Evolutionary conservation across 352 stramenopile species (phyloP).

Genomic region (Thalassiosira livingstoniorum): DNA sequence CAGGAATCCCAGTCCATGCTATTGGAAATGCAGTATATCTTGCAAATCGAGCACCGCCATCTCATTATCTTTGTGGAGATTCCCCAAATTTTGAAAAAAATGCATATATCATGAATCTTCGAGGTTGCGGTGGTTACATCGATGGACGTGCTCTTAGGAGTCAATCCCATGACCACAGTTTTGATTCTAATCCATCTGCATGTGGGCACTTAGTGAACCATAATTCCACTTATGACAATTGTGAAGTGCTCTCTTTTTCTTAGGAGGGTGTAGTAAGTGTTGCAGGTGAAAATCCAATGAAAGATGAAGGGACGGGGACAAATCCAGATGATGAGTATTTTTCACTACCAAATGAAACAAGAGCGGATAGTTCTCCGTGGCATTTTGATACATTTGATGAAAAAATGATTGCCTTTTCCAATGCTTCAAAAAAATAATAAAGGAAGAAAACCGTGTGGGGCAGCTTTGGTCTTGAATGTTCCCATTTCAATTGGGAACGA

Average conservation of each 20-base stretch:
- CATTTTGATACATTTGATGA: conserved; percentile 22
- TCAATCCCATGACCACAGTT: conserved; percentile 12
- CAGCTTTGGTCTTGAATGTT: conserved; percentile 12
- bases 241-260: conserved; percentile 28
- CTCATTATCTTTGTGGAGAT: not conserved
- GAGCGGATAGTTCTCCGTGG: conserved; percentile 30
- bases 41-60: conserved; percentile 27
- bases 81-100: conserved; percentile 10
- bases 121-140: conserved; percentile 27
- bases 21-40: conserved; percentile 22
- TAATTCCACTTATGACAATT: conserved; percentile 29
- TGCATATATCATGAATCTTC: conserved; percentile 37
- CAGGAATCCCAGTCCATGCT: not conserved
- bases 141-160: conserved; percentile 19
- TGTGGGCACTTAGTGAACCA: conserved; percentile 55
- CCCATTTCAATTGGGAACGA: conserved; percentile 27
- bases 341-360: conserved; percentile 27
- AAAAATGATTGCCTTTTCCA: not conserved
- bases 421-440: not conserved
- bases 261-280: conserved; percentile 43
- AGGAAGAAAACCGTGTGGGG: conserved; percentile 10
- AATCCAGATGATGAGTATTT: conserved; percentile 1
- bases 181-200: conserved; percentile 48
- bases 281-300: too few species aligned
- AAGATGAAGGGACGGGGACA: not conserved